Base-by-base conservation (phyloP, 176 grass and related monocot species). In the Urochloa ruziziensis region DNA sequence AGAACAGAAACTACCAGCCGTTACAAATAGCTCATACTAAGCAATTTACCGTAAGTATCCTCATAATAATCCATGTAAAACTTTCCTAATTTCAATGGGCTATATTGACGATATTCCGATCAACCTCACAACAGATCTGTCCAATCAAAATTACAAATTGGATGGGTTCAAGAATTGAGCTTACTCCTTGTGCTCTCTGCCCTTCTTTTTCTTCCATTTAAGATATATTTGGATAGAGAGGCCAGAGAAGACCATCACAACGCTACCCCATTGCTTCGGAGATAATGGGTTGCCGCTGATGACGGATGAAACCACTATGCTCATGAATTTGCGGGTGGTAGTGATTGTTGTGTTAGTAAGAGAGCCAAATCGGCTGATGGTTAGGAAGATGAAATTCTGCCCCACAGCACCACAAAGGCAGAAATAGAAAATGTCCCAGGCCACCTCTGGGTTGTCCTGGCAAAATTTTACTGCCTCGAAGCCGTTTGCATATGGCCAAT, bases 331-430 rank as follows among this genome's bases (percentile, higher is more conserved):
- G 4, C 96, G 91, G 17, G 93, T 95, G 9, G 93, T 99, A 58
- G 96, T 99, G 80, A 99, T 92, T 48, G 96, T 99, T 16, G 96
- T 99, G 84, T 99, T 99, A 35, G 91, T 95, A 71, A 99, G 89
- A 56, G 96, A 99, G 30, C 96, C 96, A 36, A 99, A 99, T 30
- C 70, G 87, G 79, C 91, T 96, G 84, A 99, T 99, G 80, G 96
- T 99, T 81, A 99, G 78, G 89, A 99, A 99, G 78, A 99, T 99
- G 83, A 99, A 99, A 73, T 98, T 98, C 74, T 97, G 95, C 28
- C 95, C 95, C 7, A 94, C 77, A 0, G 95, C 95, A 2, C 95
- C 95, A 11, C 95, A 97, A 35, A 97, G 86, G 73, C 95, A 97
- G 80, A 89, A 97, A 56, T 94, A 56, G 60, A 94, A 76, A 72